Evolutionary conservation across 257 asterid genomes (phyloP), one percentile per base, ranked within the genome.

Genomic region (Echites panduratus): DNA sequence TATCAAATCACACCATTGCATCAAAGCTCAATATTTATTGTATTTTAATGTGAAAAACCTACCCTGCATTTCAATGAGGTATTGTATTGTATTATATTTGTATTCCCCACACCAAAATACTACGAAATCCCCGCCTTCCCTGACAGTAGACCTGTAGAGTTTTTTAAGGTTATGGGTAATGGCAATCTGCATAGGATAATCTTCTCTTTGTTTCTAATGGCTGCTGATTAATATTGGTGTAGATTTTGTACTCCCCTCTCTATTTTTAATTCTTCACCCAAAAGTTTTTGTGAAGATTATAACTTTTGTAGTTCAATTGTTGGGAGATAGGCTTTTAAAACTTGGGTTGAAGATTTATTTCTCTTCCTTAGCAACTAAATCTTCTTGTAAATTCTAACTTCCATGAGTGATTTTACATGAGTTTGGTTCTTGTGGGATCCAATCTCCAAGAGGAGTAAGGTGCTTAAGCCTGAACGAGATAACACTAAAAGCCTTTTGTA

Each of bases 1-100:
- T n/a, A n/a, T n/a, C n/a, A n/a, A n/a, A n/a, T n/a, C 43, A 40
- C 27, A 38, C 16, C 7, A 12, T 61, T 61, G n/a, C 67, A 24
- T 20, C 67, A 14, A 61, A 61, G 8, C 27, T 38, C 48, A 17
- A 13, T 24, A 64, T 64, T 64, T 64, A 64, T 64, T 64, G 69
- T 64, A 19, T 64, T 63, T 63, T 63, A 63, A 62, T 62, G 67
- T 32, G 67, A 16, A 32, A 13, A 62, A 63, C 68, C 68, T 35
- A 63, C 68, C 68, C 14, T 29, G 32, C 68, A 22, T 9, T 32
- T 17, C 48, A 7, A 8, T 19, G 48, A 38, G 13, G n/a, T 35
- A 38, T 63, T 5, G 16, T 63, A 63, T 35, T 53, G 38, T 32
- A 32, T 32, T 32, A 3, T 32, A 32, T 32, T 32, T 32, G 38